A percentile compares a stretch with the other conserved stretches of the same genome.
These are phyloP conservation scores for Hyphopichia homilentoma DNA, from an alignment of 805 yeast species.

Conservation along the genomic window DNA sequence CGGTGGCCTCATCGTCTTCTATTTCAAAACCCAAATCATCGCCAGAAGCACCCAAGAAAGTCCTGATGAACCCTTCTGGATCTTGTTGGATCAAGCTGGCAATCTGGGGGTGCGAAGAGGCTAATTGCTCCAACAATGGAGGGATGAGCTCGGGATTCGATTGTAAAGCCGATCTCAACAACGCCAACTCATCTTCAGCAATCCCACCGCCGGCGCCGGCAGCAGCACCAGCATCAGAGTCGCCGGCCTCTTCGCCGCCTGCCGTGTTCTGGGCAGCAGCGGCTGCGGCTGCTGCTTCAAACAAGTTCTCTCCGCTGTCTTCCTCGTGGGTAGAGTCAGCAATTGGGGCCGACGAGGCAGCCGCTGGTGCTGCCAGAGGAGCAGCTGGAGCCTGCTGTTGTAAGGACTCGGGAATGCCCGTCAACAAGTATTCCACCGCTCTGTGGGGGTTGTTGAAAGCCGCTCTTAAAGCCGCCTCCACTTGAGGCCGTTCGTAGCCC, in stretches of 20 bases:
- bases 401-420: constrained; percentile 77
- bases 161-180: constrained; percentile 71
- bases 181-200: constrained; percentile 46
- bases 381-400: constrained; percentile 32
- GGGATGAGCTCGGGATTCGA: constrained; percentile 87
- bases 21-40: constrained; percentile 44
- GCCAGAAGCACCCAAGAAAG: constrained; percentile 59
- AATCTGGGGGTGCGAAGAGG: constrained; percentile 78
- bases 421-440: constrained; percentile 90
- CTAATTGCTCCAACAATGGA: constrained; percentile 76
- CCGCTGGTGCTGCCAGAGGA: constrained; percentile 13
- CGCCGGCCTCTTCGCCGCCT: constrained; percentile 27
- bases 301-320: constrained; percentile 43
- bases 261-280: constrained; percentile 16
- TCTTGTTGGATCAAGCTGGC: constrained; percentile 76
- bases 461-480: constrained; percentile 86
- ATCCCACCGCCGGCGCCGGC: constrained; percentile 38
- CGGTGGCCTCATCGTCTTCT: constrained; percentile 32
- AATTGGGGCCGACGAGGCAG: constrained; percentile 13
- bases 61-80: constrained; percentile 84
- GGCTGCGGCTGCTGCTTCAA: constrained; percentile 48
- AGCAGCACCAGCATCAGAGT: constrained; percentile 17
- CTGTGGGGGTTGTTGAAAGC: constrained; percentile 98
- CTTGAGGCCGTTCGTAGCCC: constrained; percentile 90
- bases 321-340: constrained; percentile 19